These are phyloP conservation scores for Ophiocordyceps camponoti-saundersi DNA, from an alignment of 2,329 filamentous ascomycete species.

Conservation along the genomic window DNA sequence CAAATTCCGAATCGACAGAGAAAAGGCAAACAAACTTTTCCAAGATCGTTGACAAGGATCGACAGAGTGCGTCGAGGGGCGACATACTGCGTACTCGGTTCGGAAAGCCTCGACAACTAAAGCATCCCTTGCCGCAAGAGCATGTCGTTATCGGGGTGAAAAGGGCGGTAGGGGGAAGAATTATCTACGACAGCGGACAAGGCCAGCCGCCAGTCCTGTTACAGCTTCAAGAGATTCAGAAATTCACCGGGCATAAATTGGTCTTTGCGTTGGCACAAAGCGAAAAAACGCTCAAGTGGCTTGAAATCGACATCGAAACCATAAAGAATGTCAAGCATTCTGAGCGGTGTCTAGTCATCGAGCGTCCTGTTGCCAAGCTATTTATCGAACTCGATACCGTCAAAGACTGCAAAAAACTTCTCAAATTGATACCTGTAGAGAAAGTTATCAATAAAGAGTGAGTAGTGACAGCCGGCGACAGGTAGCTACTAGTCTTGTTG, in stretches of 20 bases:
- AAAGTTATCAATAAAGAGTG: neutral
- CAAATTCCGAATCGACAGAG: constrained; percentile 2
- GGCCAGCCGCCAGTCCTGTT: neutral
- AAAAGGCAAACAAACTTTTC: constrained; percentile 6
- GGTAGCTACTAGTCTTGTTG: neutral
- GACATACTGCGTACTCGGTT: constrained; percentile 12
- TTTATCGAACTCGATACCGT: neutral
- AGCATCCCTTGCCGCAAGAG: neutral
- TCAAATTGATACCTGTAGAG: neutral
- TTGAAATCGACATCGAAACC: constrained; percentile 2
- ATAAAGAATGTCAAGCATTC: constrained; percentile 4
- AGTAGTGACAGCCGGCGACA: neutral
- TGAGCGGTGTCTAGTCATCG: constrained; percentile 6
- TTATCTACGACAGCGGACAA: constrained; percentile 1
- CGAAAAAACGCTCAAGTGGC: constrained; percentile 1
- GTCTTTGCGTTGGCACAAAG: neutral
- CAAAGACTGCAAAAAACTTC: neutral
- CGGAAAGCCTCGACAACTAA: neutral
- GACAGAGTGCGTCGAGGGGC: constrained; percentile 5
- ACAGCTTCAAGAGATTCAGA: constrained; percentile 1
- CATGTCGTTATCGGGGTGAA: constrained; percentile 3
- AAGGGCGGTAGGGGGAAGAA: constrained; percentile 10
- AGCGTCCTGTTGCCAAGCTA: constrained; percentile 5
- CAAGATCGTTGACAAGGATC: neutral
- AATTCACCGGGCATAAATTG: neutral